phyloP scores from a whole-genome alignment of 768 basidiomycete genomes.

The Suillus subalutaceus region DNA sequence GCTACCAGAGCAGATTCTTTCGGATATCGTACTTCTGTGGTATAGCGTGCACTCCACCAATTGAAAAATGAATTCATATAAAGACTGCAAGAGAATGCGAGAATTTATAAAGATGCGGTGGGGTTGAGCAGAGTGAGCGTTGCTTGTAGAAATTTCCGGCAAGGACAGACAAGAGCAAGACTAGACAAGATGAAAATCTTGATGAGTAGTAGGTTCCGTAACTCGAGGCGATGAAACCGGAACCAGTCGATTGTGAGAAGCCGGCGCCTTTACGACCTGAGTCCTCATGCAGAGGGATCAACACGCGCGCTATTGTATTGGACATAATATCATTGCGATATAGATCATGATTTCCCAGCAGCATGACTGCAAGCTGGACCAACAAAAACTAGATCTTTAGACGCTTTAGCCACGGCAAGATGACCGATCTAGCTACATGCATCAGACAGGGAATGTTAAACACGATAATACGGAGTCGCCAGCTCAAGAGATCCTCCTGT shows the following conservation, averaged over 20 bases:
- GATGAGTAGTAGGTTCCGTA: background rate
- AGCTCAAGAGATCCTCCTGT: background rate
- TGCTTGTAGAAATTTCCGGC: background rate
- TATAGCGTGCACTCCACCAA: conserved; percentile 15
- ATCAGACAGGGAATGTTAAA: background rate
- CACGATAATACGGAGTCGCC: background rate
- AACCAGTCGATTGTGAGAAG: conserved; percentile 4
- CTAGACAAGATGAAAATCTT: background rate
- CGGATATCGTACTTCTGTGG: conserved; percentile 26
- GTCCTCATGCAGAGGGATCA: conserved; percentile 2
- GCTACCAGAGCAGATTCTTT: conserved; percentile 22
- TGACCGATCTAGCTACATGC: background rate
- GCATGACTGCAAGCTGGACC: background rate
- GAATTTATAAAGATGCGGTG: background rate
- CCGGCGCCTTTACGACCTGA: background rate
- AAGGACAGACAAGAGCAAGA: conserved; percentile 1
- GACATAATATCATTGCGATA: background rate
- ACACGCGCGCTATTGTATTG: background rate
- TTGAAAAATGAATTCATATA: conserved; percentile 26
- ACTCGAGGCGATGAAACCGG: conserved; percentile 4
- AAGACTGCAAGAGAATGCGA: background rate
- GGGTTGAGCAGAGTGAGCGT: background rate
- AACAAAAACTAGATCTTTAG: background rate
- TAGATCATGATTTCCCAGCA: background rate
- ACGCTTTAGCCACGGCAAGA: background rate